Evolutionary conservation across 768 basidiomycete species (phyloP).

Genomic region (Imleria badia): DNA sequence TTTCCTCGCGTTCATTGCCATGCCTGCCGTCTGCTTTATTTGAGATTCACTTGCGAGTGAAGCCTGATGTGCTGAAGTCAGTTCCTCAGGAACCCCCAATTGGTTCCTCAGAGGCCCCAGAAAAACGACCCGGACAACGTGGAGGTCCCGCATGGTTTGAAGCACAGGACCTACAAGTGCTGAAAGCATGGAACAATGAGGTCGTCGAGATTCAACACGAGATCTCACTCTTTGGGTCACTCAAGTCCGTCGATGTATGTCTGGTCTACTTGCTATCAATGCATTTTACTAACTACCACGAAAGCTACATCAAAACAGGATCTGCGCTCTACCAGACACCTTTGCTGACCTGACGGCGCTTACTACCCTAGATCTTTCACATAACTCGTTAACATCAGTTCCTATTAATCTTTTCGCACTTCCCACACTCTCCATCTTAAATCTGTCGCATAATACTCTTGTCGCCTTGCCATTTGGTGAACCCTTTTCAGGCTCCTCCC

Average conservation of each 20-base stretch:
- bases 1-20: conserved; percentile 68
- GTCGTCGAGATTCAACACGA: conserved; percentile 80
- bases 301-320: conserved; percentile 75
- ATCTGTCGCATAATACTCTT: conserved; percentile 70
- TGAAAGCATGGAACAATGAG: conserved; percentile 81
- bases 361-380: conserved; percentile 69
- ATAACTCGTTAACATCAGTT: conserved; percentile 63
- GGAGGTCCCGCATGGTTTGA: conserved; percentile 73
- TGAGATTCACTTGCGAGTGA: conserved; percentile 76
- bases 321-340: conserved; percentile 58
- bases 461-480: conserved; percentile 59
- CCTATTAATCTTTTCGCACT: conserved; percentile 67
- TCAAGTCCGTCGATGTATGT: conserved; percentile 78
- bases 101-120: conserved; percentile 35
- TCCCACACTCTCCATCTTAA: conserved; percentile 62
- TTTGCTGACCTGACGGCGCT: conserved; percentile 70
- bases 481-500: conserved; percentile 44
- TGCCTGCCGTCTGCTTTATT: conserved; percentile 79
- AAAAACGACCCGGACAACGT: conserved; percentile 42
- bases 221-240: conserved; percentile 79
- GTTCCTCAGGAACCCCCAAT: conserved; percentile 61
- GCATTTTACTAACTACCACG: neutral
- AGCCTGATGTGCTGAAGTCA: conserved; percentile 64
- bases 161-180: conserved; percentile 69
- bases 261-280: neutral